Evolutionary conservation across 495 filamentous ascomycete genomes (phyloP), one percentile per base, ranked within the genome.

Genomic region (Tuber indicum): DNA sequence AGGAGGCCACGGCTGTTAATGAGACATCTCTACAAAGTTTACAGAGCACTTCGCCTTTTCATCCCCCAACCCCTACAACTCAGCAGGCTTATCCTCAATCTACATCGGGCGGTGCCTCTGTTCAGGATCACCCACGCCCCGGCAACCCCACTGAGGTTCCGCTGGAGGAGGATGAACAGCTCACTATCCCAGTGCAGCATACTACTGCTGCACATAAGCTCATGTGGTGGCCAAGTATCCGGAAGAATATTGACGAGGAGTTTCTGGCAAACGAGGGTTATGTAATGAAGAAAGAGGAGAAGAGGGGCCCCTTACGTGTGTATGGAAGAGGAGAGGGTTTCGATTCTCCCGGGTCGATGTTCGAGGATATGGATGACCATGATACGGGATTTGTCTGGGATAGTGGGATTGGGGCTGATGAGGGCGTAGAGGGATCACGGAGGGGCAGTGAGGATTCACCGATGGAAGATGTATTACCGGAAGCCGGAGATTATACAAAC

Each of bases 241-340:
- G 86, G 71, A 84, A 82, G 4, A 83, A 91, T 17, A 82, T 91
- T 7, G 78, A 81, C 72, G 58, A 82, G 69, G 76, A 80, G 58
- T 76, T 81, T 66, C 78, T 85, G 32, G 78, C 82, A 75, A 72
- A 86, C n/a, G 79, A 83, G 19, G 42, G 85, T 86, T 84, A 84
- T 62, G 82, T 82, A 10, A 92, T 97, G 85, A 86, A 89, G 41
- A 86, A 89, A 71, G 95, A 98, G 83, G 88, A 93, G 81, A 87
- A 88, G 70, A 90, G 93, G 10, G 94, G 94, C 8, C 84, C 93
- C 23, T 87, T 96, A 19, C 89, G 91, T 41, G 84, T 96, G 49
- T 94, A 91, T 84, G 93, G 93, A 23, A 89, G 91, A 76, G 94
- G 94, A 3, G 93, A 95, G 83, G 92, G 90, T 36, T 84, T 87